Evolutionary conservation across 768 basidiomycete genomes (phyloP), one percentile per base, ranked within the genome.

Genomic region (Boletus bicolor): DNA sequence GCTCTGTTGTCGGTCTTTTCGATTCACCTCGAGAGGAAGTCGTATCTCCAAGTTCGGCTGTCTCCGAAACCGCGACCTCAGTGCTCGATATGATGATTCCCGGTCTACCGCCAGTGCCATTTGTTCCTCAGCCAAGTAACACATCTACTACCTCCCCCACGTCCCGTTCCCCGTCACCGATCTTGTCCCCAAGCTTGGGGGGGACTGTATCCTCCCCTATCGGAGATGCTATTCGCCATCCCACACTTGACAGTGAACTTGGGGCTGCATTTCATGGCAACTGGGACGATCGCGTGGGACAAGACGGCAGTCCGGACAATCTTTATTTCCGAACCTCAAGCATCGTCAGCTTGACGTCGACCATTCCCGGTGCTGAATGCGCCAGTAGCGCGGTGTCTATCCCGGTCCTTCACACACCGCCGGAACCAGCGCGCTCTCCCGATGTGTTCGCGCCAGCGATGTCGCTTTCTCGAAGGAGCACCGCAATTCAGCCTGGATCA

Each of bases 1-100:
- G 81, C 57, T 82, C 81, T 11, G 81, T 88, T 26, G 76, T 87
- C 35, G 85, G 85, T 12, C 71, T 88, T 7, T 89, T 89, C 59
- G 81, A 84, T 62, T 58, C 64, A 8, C 64, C 70, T 41, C 57
- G 61, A 21, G 55, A 63, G 21, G 56, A 41, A 35, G 44, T 44
- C 4, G 10, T 17, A 30, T 55, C 60, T 21, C 49, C 62, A 14
- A 49, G 36, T 39, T 56, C 58, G 9, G 19, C 65, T 5, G 43
- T 46, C 36, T 54, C 63, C 9, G 62, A 64, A 53, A 50, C 55
- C 12, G 45, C 61, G 28, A 63, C 57, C 44, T 66, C 60, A 37
- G 60, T 65, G 42, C 69, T 59, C 54, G 69, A 55, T 54, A 70
- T 60, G 67, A 73, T 57, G 68, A 73, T 64, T 62, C 73, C 59